phyloP scores from a whole-genome alignment of 1,284 basidiomycete species.

The Cryptococcus jaspeensis region DNA sequence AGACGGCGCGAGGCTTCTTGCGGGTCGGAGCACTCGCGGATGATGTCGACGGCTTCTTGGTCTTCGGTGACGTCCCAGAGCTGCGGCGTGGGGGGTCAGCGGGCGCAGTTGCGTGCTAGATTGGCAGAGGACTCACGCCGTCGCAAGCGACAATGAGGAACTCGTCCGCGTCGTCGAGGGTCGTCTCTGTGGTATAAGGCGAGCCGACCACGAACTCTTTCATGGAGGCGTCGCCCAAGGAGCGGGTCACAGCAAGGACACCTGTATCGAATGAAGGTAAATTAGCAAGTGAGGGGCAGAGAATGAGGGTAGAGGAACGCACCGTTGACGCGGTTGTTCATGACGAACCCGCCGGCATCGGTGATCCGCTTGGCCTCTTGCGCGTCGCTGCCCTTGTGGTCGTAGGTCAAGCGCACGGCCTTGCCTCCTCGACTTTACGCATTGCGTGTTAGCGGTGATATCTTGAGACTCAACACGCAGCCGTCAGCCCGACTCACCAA shows the following conservation, averaged over 20 bases:
- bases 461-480: background rate
- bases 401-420: constrained; percentile 92
- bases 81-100: constrained; percentile 54
- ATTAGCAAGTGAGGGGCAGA: background rate
- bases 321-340: constrained; percentile 96
- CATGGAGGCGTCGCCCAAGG: constrained; percentile 96
- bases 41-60: constrained; percentile 85
- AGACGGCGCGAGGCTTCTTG: constrained; percentile 77
- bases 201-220: constrained; percentile 99
- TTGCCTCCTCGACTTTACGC: constrained; percentile 68
- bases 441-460: background rate
- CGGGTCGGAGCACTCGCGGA: constrained; percentile 71
- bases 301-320: constrained; percentile 10
- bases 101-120: background rate
- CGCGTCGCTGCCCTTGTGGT: constrained; percentile 96
- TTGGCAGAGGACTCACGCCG: constrained; percentile 72
- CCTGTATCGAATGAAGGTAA: constrained; percentile 47
- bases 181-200: constrained; percentile 97
- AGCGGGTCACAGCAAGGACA: constrained; percentile 93
- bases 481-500: constrained; percentile 33
- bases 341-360: constrained; percentile 96
- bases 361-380: constrained; percentile 97
- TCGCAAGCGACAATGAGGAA: constrained; percentile 97
- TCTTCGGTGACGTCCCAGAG: constrained; percentile 96
- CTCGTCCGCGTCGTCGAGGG: constrained; percentile 84